A percentile compares a stretch with the other conserved stretches of the same genome.
Evolutionary conservation across 495 filamentous ascomycete species (phyloP).

Genomic region (Hypoxylon trugodes): DNA sequence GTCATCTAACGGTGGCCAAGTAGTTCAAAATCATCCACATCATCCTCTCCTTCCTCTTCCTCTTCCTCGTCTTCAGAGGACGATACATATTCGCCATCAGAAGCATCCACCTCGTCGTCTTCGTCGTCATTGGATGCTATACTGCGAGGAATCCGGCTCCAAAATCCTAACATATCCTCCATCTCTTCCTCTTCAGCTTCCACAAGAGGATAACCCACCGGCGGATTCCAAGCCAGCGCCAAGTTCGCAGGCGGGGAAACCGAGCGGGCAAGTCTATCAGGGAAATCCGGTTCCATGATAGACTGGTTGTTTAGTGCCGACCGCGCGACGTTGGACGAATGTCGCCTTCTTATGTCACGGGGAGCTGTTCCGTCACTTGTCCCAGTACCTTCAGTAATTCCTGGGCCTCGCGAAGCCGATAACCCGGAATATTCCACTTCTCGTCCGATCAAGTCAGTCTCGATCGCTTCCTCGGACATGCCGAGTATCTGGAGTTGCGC

Average conservation of each 20-base stretch:
- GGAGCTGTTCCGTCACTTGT: constrained; percentile 18
- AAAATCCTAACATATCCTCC: constrained; percentile 70
- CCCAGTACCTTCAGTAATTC: constrained; percentile 12
- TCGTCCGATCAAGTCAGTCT: constrained; percentile 42
- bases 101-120: constrained; percentile 49
- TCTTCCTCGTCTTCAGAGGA: constrained; percentile 55
- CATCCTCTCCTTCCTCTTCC: constrained; percentile 63
- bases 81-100: constrained; percentile 49
- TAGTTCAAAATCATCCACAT: constrained; percentile 69
- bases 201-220: constrained; percentile 23
- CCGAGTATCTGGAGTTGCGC: constrained; percentile 69
- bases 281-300: constrained; percentile 45
- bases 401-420: constrained; percentile 10
- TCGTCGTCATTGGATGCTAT: constrained; percentile 45
- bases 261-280: constrained; percentile 48
- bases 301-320: constrained; percentile 31
- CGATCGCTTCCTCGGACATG: constrained; percentile 41
- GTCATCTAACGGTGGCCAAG: constrained; percentile 70
- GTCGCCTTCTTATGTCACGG: constrained; percentile 43
- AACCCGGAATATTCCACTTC: constrained; percentile 39
- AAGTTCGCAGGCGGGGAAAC: constrained; percentile 45
- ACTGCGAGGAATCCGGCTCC: constrained; percentile 59
- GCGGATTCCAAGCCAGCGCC: constrained; percentile 29
- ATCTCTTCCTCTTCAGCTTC: constrained; percentile 58
- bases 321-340: constrained; percentile 44